Evolutionary conservation across 176 grass and related monocot genomes (phyloP), one percentile per base, ranked within the genome.

Genomic region (Chrysopogon serrulatus): DNA sequence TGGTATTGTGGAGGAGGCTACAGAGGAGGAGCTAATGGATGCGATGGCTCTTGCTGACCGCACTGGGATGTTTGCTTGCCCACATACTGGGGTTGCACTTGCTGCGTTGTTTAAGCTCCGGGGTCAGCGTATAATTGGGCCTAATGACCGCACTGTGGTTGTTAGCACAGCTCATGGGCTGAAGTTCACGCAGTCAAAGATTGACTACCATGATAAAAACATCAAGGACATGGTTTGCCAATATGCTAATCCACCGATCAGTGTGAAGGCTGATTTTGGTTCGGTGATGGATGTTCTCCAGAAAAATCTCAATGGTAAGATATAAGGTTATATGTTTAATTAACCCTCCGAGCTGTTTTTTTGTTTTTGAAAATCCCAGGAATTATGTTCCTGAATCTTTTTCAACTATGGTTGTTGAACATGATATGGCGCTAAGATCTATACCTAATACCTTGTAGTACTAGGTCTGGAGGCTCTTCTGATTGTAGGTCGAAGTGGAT

Each of bases 181-280:
- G 2, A 96, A 96, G 80, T 95, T 95, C 74, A 90, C 90, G 5
- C 93, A 92, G n/a, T 95, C 93, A 23, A 95, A 95, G 87, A 87
- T 95, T 4, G 85, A 85, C 6, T 95, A 95, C 87, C 93, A 95
- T 79, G 90, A 89, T 23, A 92, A 82, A 48, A 84, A 82, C 68
- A 90, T 95, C 56, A 74, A 89, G 37, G 84, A 88, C 79, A 95
- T 95, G 87, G 21, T 87, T 40, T 95, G 90, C 85, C 68, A 74
- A 32, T 88, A 92, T 17, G 78, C 90, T 36, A 95, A 95, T 54
- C 93, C 93, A 4, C 93, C 90, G 0, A 87, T 95, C 27, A 90
- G 5, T 68, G 93, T 95, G 56, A 95, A 88, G 85, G 85, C 93
- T 54, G 86, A 92, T 51, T 95, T 95, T 57, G 93, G 85, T 32